These are phyloP conservation scores for Diplotaxis tenuifolia DNA, from an alignment of 345 rosid species.

Conservation along the genomic window DNA sequence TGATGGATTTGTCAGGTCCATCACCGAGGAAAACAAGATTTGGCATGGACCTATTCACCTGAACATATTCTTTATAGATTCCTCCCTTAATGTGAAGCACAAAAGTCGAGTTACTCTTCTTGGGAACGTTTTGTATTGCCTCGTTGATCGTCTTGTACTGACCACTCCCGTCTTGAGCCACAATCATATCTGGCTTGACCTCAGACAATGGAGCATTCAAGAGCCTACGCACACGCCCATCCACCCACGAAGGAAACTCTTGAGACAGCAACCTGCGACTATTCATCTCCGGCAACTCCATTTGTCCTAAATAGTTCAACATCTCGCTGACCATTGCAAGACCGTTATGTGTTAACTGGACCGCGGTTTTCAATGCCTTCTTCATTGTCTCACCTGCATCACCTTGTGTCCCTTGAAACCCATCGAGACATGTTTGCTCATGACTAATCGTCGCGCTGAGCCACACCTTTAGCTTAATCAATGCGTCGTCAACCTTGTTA, in stretches of 20 bases:
- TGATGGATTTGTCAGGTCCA: constrained; percentile 59
- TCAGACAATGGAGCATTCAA: constrained; percentile 14
- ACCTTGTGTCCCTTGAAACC: constrained; percentile 51
- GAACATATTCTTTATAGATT: constrained; percentile 52
- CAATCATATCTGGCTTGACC: constrained; percentile 47
- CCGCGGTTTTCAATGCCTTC: constrained; percentile 45
- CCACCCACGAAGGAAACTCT: constrained; percentile 38
- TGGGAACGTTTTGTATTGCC: constrained; percentile 46
- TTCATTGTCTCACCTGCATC: constrained; percentile 57
- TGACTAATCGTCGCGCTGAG: constrained; percentile 71
- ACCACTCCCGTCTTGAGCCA: constrained; percentile 87
- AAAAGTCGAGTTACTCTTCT: constrained; percentile 37
- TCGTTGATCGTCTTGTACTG: constrained; percentile 51
- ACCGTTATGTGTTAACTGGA: constrained; percentile 56
- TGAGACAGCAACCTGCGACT: constrained; percentile 34
- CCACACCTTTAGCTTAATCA: constrained; percentile 59
- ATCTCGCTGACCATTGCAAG: constrained; percentile 62
- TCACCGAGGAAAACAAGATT: constrained; percentile 62
- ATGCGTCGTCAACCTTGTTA: constrained; percentile 28
- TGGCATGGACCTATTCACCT: constrained; percentile 35
- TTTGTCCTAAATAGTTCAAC: constrained; percentile 33
- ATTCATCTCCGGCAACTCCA: constrained; percentile 21
- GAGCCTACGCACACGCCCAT: constrained; percentile 36
- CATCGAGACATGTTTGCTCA: constrained; percentile 76
- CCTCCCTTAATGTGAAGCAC: constrained; percentile 71